Evolutionary conservation across 805 yeast genomes (phyloP), one percentile per base, ranked within the genome.

Genomic region (Cyberlindnera japonica): DNA sequence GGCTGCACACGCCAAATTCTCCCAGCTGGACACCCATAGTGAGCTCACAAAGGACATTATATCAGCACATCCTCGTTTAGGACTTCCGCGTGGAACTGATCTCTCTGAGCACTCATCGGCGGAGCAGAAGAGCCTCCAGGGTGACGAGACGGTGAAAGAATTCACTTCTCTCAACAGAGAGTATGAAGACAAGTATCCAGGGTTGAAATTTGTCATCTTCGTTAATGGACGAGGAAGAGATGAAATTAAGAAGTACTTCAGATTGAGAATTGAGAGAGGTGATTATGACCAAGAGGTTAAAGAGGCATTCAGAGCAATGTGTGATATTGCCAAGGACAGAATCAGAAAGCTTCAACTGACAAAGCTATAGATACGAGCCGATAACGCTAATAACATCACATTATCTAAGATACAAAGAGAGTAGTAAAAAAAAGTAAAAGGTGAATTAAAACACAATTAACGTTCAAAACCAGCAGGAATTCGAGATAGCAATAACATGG

Each of bases 1-100:
- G 6, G 28, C 27, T 3, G 48, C 57, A 10, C 37, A 52, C 22
- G 5, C 15, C 5, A 18, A 37, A 10, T 44, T 55, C 20, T 19
- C 38, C 8, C 33, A 37, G 15, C 24, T 55, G 12, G 47, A 50
- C 19, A 53, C 57, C 15, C 40, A 37, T 5, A 29, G 42, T 12
- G 30, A 29, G 2, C 23, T 44, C 3, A 49, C 54, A 6, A 40
- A 47, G 22, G 64, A 72, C 28, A 87, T 90, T 41, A 77, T 90
- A n/a, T 81, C 86, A 1, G 95, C 96, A 0, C 97, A 89, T 63
- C 97, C 97, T 14, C 69, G 96, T 41, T 66, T 89, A 14, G 97
- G 97, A 1, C 85, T 84, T 3, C 68, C 79, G 3, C 69, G 62
- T 40, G 45, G 43, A 3, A 53, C 62, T 15, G 69, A 64, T 21